These are phyloP conservation scores for Raddia distichophylla DNA, from an alignment of 176 grass and related monocot genomes.

Conservation along the genomic window DNA sequence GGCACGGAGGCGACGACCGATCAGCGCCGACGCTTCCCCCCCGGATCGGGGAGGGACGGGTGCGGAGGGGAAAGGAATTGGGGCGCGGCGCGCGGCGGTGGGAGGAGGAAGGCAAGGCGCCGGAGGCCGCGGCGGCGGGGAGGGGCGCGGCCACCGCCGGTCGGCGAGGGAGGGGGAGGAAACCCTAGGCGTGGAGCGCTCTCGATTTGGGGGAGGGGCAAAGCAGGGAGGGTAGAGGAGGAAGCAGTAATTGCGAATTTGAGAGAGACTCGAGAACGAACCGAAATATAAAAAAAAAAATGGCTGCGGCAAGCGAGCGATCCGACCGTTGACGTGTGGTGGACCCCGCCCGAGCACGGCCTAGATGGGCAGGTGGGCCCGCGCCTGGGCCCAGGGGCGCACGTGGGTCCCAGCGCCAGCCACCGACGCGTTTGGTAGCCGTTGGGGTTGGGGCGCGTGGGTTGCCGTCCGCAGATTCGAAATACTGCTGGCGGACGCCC, in stretches of 20 bases:
- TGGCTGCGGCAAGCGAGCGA: neutral
- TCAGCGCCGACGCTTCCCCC: neutral
- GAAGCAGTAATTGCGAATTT: conserved; percentile 7
- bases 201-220: neutral
- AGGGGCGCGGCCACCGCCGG: neutral
- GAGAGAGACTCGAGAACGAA: neutral
- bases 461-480: neutral
- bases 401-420: neutral
- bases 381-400: neutral
- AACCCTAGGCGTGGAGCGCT: conserved; percentile 41
- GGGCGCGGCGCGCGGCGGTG: neutral
- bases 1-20: neutral
- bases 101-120: neutral
- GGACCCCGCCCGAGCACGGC: neutral
- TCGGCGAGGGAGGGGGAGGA: neutral
- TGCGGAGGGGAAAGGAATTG: neutral
- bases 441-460: neutral
- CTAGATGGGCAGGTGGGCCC: neutral
- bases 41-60: neutral
- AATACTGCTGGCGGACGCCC: neutral
- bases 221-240: neutral
- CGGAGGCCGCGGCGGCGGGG: neutral
- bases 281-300: neutral
- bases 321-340: conserved; percentile 32
- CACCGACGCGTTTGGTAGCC: conserved; percentile 40